Conservation (phyloP, 352 stramenopile species). For the Thraustochytrium sp. region DNA sequence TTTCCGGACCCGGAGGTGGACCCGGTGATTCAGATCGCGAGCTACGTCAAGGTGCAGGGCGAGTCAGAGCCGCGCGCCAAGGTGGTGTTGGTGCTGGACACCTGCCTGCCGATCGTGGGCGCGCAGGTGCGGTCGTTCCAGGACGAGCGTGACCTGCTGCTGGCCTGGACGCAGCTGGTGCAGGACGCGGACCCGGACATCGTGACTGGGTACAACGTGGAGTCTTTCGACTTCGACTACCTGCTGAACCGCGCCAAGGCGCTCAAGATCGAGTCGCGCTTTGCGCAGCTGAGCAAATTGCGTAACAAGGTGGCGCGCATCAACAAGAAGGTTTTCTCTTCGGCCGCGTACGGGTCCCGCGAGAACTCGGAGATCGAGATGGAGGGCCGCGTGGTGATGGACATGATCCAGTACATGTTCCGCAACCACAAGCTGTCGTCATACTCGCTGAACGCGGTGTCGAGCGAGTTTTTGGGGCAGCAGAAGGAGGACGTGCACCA, state of each 20-base stretch:
- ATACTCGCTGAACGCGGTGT: constrained; percentile 98
- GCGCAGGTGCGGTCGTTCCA: constrained; percentile 94
- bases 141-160: constrained; percentile 89
- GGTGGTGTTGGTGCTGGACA: constrained; percentile 96
- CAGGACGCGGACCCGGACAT: constrained; percentile 92
- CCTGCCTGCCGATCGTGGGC: constrained; percentile 95
- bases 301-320: constrained; percentile 79
- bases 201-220: constrained; percentile 98
- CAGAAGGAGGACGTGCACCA: constrained; percentile 99
- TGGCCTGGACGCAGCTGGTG: constrained; percentile 94
- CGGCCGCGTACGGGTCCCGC: constrained; percentile 90
- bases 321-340: constrained; percentile 96
- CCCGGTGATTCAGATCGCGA: constrained; percentile 99
- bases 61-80: constrained; percentile 62
- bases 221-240: constrained; percentile 99
- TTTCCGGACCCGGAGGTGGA: constrained; percentile 86
- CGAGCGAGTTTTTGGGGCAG: constrained; percentile 90
- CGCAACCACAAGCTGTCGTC: constrained; percentile 97
- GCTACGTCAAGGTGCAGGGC: constrained; percentile 85
- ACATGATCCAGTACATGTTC: constrained; percentile 98
- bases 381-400: constrained; percentile 94
- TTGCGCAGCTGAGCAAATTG: constrained; percentile 74
- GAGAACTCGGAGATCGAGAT: constrained; percentile 97
- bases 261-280: constrained; percentile 67
- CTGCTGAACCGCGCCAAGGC: constrained; percentile 93